These are phyloP conservation scores for Fusarium udum DNA, from an alignment of 2,329 filamentous ascomycete genomes.

Conservation along the genomic window DNA sequence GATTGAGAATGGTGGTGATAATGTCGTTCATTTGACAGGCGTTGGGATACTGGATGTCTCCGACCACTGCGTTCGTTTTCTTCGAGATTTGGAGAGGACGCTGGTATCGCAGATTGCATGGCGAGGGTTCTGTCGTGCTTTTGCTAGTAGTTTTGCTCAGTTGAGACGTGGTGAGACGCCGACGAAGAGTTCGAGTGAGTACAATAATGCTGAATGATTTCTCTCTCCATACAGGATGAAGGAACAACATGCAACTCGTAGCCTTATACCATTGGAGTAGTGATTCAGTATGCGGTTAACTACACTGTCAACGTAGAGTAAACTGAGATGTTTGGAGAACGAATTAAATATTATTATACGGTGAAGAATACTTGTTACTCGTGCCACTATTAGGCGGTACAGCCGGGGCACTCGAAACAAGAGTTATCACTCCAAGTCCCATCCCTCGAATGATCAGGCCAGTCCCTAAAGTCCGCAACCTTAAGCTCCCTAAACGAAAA, in stretches of 20 bases:
- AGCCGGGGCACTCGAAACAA: conserved; percentile 3
- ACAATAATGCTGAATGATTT: background rate
- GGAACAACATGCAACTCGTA: background rate
- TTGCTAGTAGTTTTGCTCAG: background rate
- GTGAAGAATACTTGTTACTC: background rate
- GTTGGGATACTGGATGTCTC: background rate
- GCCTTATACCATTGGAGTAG: background rate
- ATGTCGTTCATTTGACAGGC: background rate
- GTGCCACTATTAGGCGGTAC: fast-evolving
- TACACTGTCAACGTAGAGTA: fast-evolving
- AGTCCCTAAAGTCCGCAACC: background rate
- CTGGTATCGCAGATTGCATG: background rate
- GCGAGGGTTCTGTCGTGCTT: background rate
- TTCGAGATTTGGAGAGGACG: background rate
- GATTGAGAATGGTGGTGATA: fast-evolving
- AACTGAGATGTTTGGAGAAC: fast-evolving
- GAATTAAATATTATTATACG: background rate
- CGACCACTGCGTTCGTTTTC: background rate
- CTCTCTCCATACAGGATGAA: background rate
- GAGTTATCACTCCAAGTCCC: conserved; percentile 4
- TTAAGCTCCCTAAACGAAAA: conserved; percentile 4
- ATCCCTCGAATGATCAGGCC: conserved; percentile 3
- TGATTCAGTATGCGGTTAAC: fast-evolving
- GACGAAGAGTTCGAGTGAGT: background rate
- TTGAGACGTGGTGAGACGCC: background rate